Evolutionary conservation across 345 rosid species (phyloP).

Genomic region (Citrus mangshanensis): DNA sequence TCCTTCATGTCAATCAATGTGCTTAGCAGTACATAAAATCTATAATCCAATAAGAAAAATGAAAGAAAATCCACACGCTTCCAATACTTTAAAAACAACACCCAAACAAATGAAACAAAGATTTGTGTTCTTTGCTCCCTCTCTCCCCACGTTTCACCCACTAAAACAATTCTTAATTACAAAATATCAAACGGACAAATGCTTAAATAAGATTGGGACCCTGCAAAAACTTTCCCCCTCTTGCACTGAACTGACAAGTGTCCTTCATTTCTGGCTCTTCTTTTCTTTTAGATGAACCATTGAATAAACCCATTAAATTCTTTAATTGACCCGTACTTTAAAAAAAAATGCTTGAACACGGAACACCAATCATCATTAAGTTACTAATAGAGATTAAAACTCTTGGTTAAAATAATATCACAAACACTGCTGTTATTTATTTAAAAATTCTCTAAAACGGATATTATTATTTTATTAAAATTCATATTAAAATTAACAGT

Average conservation of each 20-base stretch:
- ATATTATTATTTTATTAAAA: background rate
- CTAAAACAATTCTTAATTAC: background rate
- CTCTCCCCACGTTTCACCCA: background rate
- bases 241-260: background rate
- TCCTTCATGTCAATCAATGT: background rate
- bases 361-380: background rate
- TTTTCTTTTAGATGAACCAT: no score
- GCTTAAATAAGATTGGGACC: background rate
- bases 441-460: background rate
- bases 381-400: background rate
- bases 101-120: background rate
- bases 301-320: background rate
- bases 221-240: background rate
- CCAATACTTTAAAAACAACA: background rate
- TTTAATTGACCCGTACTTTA: background rate
- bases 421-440: background rate
- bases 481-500: background rate
- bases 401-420: background rate
- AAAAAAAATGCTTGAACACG: background rate
- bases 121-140: background rate
- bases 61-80: background rate
- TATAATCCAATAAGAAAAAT: background rate
- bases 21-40: background rate
- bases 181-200: background rate
- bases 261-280: background rate